A percentile compares a stretch with the other conserved stretches of the same genome.
Conservation (phyloP, 805 yeast species). For the Ogataea pilisensis region DNA sequence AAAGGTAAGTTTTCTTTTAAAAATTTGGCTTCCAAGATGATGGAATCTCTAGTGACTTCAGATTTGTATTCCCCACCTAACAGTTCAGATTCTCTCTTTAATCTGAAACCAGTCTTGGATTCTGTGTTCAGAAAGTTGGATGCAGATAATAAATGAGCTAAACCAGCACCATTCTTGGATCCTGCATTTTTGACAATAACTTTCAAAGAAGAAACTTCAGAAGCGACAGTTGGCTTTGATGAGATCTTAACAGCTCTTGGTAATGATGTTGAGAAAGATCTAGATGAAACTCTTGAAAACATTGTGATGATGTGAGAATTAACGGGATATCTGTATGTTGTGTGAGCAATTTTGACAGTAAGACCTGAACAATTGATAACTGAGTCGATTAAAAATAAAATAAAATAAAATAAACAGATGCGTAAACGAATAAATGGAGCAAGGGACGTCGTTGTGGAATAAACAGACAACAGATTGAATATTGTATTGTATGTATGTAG, state of each 20-base stretch:
- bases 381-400: too few species aligned
- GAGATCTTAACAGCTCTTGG: constrained; percentile 42
- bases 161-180: constrained; percentile 70
- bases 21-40: constrained; percentile 76
- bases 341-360: too few species aligned
- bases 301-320: constrained; percentile 14
- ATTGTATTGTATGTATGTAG: too few species aligned
- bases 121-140: constrained; percentile 81
- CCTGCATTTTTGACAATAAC: constrained; percentile 83
- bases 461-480: constrained; percentile 4
- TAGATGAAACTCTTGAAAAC: constrained; percentile 29
- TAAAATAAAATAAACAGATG: too few species aligned
- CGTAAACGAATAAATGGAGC: too few species aligned
- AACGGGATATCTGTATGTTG: neutral
- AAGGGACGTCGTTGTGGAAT: too few species aligned
- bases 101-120: constrained; percentile 82
- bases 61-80: constrained; percentile 80
- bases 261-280: constrained; percentile 36
- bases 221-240: constrained; percentile 42
- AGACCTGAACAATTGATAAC: too few species aligned
- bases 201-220: constrained; percentile 69
- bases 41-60: constrained; percentile 74
- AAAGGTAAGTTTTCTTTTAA: constrained; percentile 86
- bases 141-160: constrained; percentile 79
- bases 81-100: constrained; percentile 91